A percentile compares a stretch with the other conserved stretches of the same genome.
These are phyloP conservation scores for Prorocentrum cordatum DNA, from an alignment of 169 alveolate species.

Conservation along the genomic window DNA sequence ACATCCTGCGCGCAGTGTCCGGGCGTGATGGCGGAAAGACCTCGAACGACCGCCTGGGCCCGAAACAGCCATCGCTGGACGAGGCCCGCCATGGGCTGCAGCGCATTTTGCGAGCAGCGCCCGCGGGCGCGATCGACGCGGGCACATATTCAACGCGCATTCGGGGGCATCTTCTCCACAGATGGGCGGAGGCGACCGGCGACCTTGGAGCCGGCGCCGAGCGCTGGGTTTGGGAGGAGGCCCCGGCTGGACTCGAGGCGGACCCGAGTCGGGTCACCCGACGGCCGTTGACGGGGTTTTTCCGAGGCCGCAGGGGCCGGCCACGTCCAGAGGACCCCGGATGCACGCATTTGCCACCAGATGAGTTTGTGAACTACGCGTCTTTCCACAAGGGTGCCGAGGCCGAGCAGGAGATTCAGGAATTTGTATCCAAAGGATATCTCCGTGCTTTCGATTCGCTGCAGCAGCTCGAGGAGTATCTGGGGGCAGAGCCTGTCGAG, in stretches of 20 bases:
- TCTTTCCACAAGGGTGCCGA: background rate
- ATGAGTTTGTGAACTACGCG: background rate
- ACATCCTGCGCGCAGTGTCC: no score
- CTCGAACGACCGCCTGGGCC: no score
- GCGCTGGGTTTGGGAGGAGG: background rate
- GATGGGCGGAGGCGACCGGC: background rate
- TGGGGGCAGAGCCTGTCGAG: background rate
- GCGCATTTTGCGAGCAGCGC: no score
- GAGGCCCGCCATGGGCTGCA: no score
- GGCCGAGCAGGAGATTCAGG: slow-evolving; percentile 5
- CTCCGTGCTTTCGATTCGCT: background rate
- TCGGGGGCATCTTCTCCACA: background rate
- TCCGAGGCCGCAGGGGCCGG: background rate
- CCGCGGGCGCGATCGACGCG: no score
- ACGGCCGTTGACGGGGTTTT: background rate
- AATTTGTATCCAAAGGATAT: background rate
- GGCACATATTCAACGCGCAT: background rate
- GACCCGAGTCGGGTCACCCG: no score
- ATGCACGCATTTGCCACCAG: background rate
- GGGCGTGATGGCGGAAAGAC: no score
- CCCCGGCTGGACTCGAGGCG: background rate
- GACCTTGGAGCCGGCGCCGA: background rate
- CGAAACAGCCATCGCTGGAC: no score
- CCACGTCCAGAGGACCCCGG: background rate
- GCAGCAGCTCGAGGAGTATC: background rate